Base-by-base conservation (phyloP, 352 stramenopile species). In the Globisporangium yorkense region DNA sequence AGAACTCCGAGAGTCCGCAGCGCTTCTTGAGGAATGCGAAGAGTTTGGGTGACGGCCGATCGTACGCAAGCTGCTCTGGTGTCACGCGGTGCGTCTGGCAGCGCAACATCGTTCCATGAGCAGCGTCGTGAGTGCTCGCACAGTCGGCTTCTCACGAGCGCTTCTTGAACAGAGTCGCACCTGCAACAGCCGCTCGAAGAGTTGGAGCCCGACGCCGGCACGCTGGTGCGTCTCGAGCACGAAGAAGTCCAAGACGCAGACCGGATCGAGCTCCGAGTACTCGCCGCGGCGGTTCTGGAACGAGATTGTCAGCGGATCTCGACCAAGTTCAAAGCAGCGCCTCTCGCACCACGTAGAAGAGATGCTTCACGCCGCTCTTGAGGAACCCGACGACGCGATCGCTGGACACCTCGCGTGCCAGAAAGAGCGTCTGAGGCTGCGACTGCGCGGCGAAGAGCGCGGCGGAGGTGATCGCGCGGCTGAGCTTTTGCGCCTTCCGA, bases 161-260 rank as follows among this genome's bases (percentile, higher is more conserved):
- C 31, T 7, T 9, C 5, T 35, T 35, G 31, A 9, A 9, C 31
- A 7, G 33, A 0, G 33, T 27, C 43, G 37, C 15, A 87, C 74
- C 48, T 73, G 51, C 5, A 94, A 71, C 49, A 94, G 62, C 1
- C 47, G 35, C 31, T 81, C 64, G 63, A 94, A 95, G 45, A 95
- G 71, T 53, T 66, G 44, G 7, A 77, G 53, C 13, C 87, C 84
- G 16, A 92, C 54, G 9, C 84, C 80, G 6, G 56, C 60, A n/a
- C 84, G 80, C 52, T 94, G 87, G 16, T 59, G 70, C 9, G 57
- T 31, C 16, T 83, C 71, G 0, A 72, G 35, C 3, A 94, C 75
- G 62, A 84, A 94, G 56, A 95, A 94, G 53, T 95, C 85, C 0
- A 95, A 61, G 40, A 94, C 63, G 48, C 85, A 94, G 47, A 93